Percentiles rank a stretch among this genome's conserved stretches.
Evolutionary conservation across 2,329 filamentous ascomycete species (phyloP).

Genomic region (Ascochyta lentis): DNA sequence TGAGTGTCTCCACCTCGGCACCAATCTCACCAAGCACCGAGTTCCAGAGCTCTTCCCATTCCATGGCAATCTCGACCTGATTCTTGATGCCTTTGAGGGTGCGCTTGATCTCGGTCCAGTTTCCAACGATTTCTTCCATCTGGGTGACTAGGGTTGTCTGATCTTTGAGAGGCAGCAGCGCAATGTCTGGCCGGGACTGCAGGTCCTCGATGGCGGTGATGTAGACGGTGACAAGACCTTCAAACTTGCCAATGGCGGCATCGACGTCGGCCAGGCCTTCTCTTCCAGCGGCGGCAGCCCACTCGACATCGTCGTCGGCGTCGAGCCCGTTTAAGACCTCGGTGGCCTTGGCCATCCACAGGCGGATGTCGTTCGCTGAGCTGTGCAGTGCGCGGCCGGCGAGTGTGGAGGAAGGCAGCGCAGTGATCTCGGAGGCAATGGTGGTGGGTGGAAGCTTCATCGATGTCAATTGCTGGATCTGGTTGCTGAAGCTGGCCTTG

Average conservation of each 20-base stretch:
- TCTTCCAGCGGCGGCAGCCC: slow-evolving; percentile 86
- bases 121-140: slow-evolving; percentile 85
- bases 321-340: slow-evolving; percentile 89
- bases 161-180: slow-evolving; percentile 71
- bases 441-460: slow-evolving; percentile 87
- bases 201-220: slow-evolving; percentile 92
- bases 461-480: slow-evolving; percentile 89
- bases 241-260: slow-evolving; percentile 79
- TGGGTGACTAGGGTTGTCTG: slow-evolving; percentile 78
- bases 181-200: slow-evolving; percentile 79
- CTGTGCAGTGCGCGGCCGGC: slow-evolving; percentile 83
- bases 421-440: slow-evolving; percentile 80
- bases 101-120: slow-evolving; percentile 83
- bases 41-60: slow-evolving; percentile 98
- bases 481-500: slow-evolving; percentile 88
- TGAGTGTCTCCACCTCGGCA: slow-evolving; percentile 81
- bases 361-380: slow-evolving; percentile 88
- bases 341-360: slow-evolving; percentile 91
- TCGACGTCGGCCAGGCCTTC: slow-evolving; percentile 76
- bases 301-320: slow-evolving; percentile 96
- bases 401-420: slow-evolving; percentile 83
- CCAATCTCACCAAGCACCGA: slow-evolving; percentile 92
- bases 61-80: slow-evolving; percentile 96
- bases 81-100: slow-evolving; percentile 80
- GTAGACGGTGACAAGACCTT: slow-evolving; percentile 89